Evolutionary conservation across 2,329 filamentous ascomycete species (phyloP), one percentile per base, ranked within the genome.

Genomic region (Paracorniculantispora psalliotae): DNA sequence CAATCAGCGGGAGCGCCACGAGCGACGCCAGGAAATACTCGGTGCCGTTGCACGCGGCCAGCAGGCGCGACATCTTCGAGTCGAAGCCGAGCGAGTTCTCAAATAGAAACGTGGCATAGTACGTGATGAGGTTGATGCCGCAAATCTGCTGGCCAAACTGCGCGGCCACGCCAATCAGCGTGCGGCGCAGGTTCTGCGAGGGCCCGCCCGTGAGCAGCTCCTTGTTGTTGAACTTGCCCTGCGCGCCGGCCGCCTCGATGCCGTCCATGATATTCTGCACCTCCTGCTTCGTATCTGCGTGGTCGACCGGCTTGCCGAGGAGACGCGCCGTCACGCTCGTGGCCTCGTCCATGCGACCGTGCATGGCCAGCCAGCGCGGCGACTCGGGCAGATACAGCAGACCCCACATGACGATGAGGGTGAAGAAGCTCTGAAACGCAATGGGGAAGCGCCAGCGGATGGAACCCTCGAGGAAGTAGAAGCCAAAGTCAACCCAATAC

Each of bases 1-100:
- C 78, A 54, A 80, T 78, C 2, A 73, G 69, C 17, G 71, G 71
- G 4, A 76, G 63, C 1, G 74, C 73, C 8, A 76, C 65, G 30
- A 71, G 71, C 0, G 72, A 75, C 2, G 73, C 73, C 5, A 76
- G 57, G 59, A 75, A 75, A 60, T 75, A 77, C 48, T 75, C 72
- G 1, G 73, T 75, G 26, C 78, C 78, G 62, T 80, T 80, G 58
- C 78, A 75, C 0, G 85, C 83, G 13, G 80, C 83, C 17, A 81
- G 65, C 26, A 84, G 81, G 1, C 84, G 71, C 0, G 85, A 78
- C 0, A 79, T 72, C 0, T 77, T 64, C 57, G 75, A 76, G 3
- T 69, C 72, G 1, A 81, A 71, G 12, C 75, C 74, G 15, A 82
- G 77, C 13, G 75, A 77, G 25, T 75, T 73, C 56, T 79, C 70